phyloP scores from a whole-genome alignment of 768 basidiomycete genomes.

The Termitomyces sp. region DNA sequence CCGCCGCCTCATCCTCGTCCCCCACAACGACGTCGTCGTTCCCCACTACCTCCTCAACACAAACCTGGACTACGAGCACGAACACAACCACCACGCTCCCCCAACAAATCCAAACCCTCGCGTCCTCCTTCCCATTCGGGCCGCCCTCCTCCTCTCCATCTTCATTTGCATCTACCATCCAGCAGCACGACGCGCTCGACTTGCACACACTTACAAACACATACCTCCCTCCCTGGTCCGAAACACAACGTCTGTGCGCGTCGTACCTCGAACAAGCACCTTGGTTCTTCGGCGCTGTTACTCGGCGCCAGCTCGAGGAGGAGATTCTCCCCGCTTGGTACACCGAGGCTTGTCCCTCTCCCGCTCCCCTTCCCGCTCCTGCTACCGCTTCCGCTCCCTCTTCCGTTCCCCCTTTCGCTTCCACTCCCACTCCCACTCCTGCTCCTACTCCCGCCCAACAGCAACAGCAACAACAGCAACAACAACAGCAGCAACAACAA shows the following conservation, averaged over 20 bases:
- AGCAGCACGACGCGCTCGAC: constrained; percentile 26
- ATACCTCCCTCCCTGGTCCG: constrained; percentile 55
- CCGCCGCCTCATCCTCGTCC: too few relatives aligned
- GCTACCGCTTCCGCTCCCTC: too few relatives aligned
- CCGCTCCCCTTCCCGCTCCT: too few relatives aligned
- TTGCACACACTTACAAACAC: constrained; percentile 39
- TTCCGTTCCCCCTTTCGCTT: too few relatives aligned
- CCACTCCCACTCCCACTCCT: too few relatives aligned
- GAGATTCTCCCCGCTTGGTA: constrained; percentile 67
- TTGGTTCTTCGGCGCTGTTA: constrained; percentile 77
- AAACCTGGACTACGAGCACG: not conserved
- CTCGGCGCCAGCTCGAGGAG: constrained; percentile 55
- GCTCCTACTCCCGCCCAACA: too few relatives aligned
- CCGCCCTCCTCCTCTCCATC: constrained; percentile 11
- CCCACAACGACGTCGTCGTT: constrained; percentile 2
- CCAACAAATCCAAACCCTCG: constrained; percentile 21
- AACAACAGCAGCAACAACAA: not conserved
- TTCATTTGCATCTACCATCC: not conserved
- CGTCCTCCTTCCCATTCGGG: constrained; percentile 41
- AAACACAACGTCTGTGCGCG: constrained; percentile 54
- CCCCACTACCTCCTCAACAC: not conserved
- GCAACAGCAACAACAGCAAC: too few relatives aligned
- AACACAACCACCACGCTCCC: constrained; percentile 12
- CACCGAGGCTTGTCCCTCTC: constrained; percentile 30
- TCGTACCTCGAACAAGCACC: constrained; percentile 74